Evolutionary conservation across 495 filamentous ascomycete species (phyloP).

Genomic region (Xylaria venustula): DNA sequence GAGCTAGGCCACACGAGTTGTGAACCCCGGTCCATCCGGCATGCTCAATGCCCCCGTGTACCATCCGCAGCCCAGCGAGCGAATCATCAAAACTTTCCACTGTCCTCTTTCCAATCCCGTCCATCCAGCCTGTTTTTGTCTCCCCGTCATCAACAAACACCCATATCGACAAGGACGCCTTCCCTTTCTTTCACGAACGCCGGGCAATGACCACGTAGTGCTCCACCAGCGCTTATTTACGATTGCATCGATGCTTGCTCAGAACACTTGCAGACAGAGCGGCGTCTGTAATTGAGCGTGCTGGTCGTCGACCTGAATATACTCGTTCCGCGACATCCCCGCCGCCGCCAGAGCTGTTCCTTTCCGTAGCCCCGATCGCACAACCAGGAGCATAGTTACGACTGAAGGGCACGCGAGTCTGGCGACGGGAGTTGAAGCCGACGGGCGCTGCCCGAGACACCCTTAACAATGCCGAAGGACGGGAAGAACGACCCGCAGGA

Average conservation of each 20-base stretch:
- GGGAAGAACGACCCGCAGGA: conserved; percentile 35
- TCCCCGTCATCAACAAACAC: conserved; percentile 32
- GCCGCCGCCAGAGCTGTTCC: background rate
- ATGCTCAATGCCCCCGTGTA: conserved; percentile 1
- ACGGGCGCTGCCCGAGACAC: conserved; percentile 52
- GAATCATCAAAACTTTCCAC: conserved; percentile 36
- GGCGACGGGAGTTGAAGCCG: conserved; percentile 43
- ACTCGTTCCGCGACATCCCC: background rate
- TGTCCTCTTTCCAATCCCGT: conserved; percentile 28
- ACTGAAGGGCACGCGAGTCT: conserved; percentile 23
- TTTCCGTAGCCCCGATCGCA: background rate
- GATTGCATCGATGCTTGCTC: background rate
- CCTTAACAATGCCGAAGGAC: conserved; percentile 43
- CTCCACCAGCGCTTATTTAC: background rate
- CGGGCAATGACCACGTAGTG: background rate
- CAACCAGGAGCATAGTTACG: background rate
- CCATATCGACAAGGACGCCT: conserved; percentile 19
- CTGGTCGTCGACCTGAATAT: background rate
- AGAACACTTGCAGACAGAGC: background rate
- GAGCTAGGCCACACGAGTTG: conserved; percentile 1
- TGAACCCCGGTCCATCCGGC: conserved; percentile 17
- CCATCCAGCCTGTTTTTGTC: conserved; percentile 9
- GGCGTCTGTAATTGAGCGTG: background rate
- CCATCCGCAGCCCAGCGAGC: conserved; percentile 5
- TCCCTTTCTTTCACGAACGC: conserved; percentile 16